phyloP scores from a whole-genome alignment of 805 yeast species.

The Suhomyces sp. region DNA sequence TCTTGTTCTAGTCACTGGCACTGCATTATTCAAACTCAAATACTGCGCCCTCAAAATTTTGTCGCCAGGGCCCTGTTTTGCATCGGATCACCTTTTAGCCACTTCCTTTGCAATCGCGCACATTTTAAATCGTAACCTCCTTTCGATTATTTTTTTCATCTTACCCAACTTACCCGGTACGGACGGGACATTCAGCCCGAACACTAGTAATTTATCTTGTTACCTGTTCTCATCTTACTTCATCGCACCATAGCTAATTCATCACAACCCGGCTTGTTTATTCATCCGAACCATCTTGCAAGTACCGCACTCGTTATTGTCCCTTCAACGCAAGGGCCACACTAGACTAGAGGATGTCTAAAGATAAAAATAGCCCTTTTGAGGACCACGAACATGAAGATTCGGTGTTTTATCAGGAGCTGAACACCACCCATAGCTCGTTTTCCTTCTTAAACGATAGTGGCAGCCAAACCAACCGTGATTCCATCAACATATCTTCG shows the following conservation, averaged over 20 bases:
- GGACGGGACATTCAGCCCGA: background rate
- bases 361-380: background rate
- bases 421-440: conserved; percentile 2
- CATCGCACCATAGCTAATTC: background rate
- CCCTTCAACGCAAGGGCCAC: background rate
- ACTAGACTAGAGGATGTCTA: background rate
- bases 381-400: background rate
- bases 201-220: background rate
- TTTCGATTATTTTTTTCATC: background rate
- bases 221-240: background rate
- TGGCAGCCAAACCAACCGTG: background rate
- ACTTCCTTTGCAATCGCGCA: background rate
- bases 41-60: background rate
- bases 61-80: background rate
- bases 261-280: background rate
- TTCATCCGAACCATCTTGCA: too few species aligned
- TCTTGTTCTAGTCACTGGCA: background rate
- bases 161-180: background rate
- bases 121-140: background rate
- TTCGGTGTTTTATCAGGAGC: background rate
- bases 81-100: background rate
- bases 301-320: too few species aligned
- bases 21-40: background rate
- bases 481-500: background rate
- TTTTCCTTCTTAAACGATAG: conserved; percentile 1